Percentiles rank a stretch among this genome's conserved stretches.
These are phyloP conservation scores for Vitis hybrid DNA, from an alignment of 177 flowering plant species.

Conservation along the genomic window DNA sequence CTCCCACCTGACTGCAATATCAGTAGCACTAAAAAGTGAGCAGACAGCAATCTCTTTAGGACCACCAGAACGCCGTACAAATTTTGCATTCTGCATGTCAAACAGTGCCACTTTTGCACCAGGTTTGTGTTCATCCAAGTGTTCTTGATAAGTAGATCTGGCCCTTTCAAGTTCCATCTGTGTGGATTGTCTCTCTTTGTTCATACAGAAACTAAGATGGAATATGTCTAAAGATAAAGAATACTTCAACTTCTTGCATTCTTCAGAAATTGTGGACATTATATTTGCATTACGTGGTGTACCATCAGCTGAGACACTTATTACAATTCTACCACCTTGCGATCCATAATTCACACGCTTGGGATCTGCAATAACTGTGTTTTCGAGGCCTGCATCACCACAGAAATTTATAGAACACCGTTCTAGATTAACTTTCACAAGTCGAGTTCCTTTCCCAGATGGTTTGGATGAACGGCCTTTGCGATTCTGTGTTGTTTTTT, in stretches of 20 bases:
- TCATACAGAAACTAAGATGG: conserved; percentile 67
- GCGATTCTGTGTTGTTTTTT: conserved; percentile 42
- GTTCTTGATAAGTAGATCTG: conserved; percentile 75
- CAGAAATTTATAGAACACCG: conserved; percentile 66
- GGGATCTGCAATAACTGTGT: conserved; percentile 71
- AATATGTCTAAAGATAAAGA: conserved; percentile 76
- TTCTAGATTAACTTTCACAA: conserved; percentile 79
- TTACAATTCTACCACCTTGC: conserved; percentile 80
- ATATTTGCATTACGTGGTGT: conserved; percentile 76
- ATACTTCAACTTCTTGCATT: conserved; percentile 53
- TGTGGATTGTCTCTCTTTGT: conserved; percentile 83
- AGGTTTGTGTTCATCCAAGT: conserved; percentile 43
- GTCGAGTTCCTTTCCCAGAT: conserved; percentile 73
- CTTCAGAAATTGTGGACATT: conserved; percentile 54
- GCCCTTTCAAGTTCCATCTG: conserved; percentile 94
- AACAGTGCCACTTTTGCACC: conserved; percentile 63
- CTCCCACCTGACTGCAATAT: conserved; percentile 92
- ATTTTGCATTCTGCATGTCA: conserved; percentile 94
- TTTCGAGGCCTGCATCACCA: conserved; percentile 79
- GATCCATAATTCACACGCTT: conserved; percentile 97
- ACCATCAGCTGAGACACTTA: conserved; percentile 83
- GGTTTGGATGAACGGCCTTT: conserved; percentile 49
- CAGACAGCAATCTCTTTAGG: conserved; percentile 77
- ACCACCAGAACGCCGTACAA: conserved; percentile 87
- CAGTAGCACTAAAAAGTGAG: conserved; percentile 95